These are phyloP conservation scores for Aspergillus fructus DNA, from an alignment of 2,329 filamentous ascomycete genomes.

Conservation along the genomic window DNA sequence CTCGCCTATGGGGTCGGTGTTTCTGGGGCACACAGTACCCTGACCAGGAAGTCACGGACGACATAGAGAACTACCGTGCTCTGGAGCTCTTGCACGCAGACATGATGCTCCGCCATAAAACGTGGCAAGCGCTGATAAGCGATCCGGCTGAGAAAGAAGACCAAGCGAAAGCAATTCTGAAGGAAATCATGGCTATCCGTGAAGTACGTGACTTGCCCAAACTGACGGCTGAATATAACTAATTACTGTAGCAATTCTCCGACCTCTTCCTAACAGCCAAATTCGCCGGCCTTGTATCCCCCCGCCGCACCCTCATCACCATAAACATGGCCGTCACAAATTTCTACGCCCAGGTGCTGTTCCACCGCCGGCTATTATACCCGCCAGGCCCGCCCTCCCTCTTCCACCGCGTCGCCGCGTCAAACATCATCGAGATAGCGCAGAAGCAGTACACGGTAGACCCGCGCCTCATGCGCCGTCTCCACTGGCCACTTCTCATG, in stretches of 20 bases:
- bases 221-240: neutral
- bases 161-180: conserved; percentile 21
- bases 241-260: conserved; percentile 31
- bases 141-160: conserved; percentile 15
- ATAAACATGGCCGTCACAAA: conserved; percentile 35
- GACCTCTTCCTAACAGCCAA: conserved; percentile 38
- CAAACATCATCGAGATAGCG: conserved; percentile 32
- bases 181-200: conserved; percentile 25
- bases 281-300: conserved; percentile 28
- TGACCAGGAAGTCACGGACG: conserved; percentile 37
- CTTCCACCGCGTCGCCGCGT: conserved; percentile 29
- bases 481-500: conserved; percentile 37
- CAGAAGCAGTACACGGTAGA: conserved; percentile 34
- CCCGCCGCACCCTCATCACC: conserved; percentile 35
- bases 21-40: conserved; percentile 39
- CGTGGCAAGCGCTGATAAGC: conserved; percentile 29
- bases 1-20: conserved; percentile 36
- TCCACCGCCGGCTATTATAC: conserved; percentile 33
- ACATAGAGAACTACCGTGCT: conserved; percentile 39
- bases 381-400: conserved; percentile 17
- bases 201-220: conserved; percentile 20
- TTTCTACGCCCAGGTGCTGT: conserved; percentile 35
- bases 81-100: conserved; percentile 33
- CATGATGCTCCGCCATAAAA: conserved; percentile 29
- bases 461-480: conserved; percentile 29